Evolutionary conservation across 1,139 yeast species (phyloP), one percentile per base, ranked within the genome.

Genomic region (Ogataea hybrid): DNA sequence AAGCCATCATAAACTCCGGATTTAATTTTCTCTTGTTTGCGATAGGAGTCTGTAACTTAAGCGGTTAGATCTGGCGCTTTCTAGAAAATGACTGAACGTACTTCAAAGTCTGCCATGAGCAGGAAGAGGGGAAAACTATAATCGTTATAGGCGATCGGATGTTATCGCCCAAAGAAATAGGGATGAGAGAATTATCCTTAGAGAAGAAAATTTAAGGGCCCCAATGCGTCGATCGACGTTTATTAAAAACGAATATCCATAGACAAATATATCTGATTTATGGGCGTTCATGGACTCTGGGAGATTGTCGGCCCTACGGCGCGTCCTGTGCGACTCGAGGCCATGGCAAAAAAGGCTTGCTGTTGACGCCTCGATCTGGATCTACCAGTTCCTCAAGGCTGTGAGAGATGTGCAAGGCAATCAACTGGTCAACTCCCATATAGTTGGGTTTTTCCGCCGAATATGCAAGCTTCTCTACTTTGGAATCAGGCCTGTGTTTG

Each of bases 281-380:
- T 94, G 99, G 99, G 99, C 67, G 99, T 94, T 39, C 87, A 87
- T 55, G 87, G 95, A 7, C 74, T 94, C 41, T 94, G 99, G 99
- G 90, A 83, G 40, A 81, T 92, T 15, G 72, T 92, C 5, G 95
- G 90, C 3, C 95, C 97, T 0, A 79, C 92, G 0, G 95, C 97
- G 0, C 71, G 86, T 42, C 97, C 98, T 0, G 96, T 92, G 3
- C 73, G 92, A 41, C 72, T 94, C 25, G 98, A 92, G 59, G 83
- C 95, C 0, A 70, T 92, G 32, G 68, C 79, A 15, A 78, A 89
- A 47, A 84, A 84, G 77, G 45, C 69, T 94, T 54, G 98, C 98
- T 0, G 94, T 94, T 9, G 99, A 94, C 69, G 99, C 98, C 0
- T 90, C 97, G 2, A 94, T 94, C 52, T 94, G 99, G 99, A 86